Evolutionary conservation across 768 basidiomycete genomes (phyloP).

Genomic region (Suillus alpinus): DNA sequence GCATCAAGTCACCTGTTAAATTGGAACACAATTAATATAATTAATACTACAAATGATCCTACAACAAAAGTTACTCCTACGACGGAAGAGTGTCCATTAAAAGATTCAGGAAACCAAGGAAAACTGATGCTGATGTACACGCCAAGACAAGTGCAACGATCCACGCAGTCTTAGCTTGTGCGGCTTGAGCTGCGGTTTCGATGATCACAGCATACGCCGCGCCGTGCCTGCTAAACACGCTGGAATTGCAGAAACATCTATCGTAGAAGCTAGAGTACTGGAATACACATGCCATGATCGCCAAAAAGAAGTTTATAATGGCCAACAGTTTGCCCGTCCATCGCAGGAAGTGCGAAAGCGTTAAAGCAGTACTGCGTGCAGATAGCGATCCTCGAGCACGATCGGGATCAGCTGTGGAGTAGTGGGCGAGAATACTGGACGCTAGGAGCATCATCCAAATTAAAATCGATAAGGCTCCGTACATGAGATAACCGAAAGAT

Average conservation of each 20-base stretch:
- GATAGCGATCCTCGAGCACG: neutral
- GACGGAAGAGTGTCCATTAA: constrained; percentile 15
- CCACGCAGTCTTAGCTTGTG: constrained; percentile 32
- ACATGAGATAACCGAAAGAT: constrained; percentile 19
- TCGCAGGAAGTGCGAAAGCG: constrained; percentile 9
- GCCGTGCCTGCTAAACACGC: constrained; percentile 13
- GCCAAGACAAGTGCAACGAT: constrained; percentile 34
- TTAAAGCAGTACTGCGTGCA: constrained; percentile 1
- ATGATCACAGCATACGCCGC: neutral
- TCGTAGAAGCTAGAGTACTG: constrained; percentile 23
- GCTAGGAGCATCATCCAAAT: constrained; percentile 19
- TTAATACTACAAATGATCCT: no score
- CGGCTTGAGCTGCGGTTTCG: constrained; percentile 12
- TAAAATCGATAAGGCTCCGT: constrained; percentile 17
- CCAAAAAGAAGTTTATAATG: constrained; percentile 14
- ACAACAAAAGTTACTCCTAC: constrained; percentile 3
- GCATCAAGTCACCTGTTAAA: no score
- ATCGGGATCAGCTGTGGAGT: neutral
- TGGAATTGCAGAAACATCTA: constrained; percentile 22
- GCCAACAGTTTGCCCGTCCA: constrained; percentile 18
- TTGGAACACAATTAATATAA: no score
- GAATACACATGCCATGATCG: constrained; percentile 16
- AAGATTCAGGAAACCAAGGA: constrained; percentile 28
- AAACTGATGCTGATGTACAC: constrained; percentile 19
- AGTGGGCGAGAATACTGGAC: constrained; percentile 8